Percentiles rank a stretch among this genome's conserved stretches.
Conservation (phyloP, 73 alveolate species). For the Paramecium biaurelia region DNA sequence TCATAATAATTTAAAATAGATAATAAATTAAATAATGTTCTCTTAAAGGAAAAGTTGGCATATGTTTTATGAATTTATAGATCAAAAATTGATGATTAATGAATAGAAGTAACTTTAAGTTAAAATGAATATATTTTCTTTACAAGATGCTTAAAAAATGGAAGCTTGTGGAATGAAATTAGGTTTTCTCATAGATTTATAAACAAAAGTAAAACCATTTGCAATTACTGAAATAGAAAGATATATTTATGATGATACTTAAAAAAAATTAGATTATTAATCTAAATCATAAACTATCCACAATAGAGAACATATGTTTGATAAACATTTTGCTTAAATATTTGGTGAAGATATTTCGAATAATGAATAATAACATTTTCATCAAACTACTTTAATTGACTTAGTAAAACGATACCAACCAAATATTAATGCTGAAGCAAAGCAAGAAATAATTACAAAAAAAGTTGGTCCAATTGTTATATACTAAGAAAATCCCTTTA, state of each 20-base stretch:
- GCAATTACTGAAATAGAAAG: conserved; percentile 46
- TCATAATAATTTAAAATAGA: background rate
- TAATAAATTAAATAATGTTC: background rate
- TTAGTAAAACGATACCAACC: background rate
- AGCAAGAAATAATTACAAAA: background rate
- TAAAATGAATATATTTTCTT: conserved; percentile 36
- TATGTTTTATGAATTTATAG: background rate
- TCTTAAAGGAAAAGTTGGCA: background rate
- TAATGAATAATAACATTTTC: background rate
- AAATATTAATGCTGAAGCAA: background rate
- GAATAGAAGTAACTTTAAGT: conserved; percentile 29
- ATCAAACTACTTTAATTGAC: background rate
- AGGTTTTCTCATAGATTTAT: background rate
- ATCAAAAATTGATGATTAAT: conserved; percentile 5
- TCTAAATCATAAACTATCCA: background rate
- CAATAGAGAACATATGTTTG: conserved; percentile 42
- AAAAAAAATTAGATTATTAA: background rate
- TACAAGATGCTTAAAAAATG: conserved; percentile 24
- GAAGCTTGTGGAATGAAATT: conserved; percentile 55
- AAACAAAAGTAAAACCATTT: conserved; percentile 1
- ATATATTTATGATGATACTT: conserved; percentile 12
- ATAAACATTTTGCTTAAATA: conserved; percentile 15
- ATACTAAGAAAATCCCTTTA: conserved; percentile 19
- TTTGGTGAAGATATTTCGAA: background rate
- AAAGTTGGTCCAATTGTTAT: background rate